Evolutionary conservation across 208 protist genomes (phyloP).

Genomic region (Wallacemonas rigidus): DNA sequence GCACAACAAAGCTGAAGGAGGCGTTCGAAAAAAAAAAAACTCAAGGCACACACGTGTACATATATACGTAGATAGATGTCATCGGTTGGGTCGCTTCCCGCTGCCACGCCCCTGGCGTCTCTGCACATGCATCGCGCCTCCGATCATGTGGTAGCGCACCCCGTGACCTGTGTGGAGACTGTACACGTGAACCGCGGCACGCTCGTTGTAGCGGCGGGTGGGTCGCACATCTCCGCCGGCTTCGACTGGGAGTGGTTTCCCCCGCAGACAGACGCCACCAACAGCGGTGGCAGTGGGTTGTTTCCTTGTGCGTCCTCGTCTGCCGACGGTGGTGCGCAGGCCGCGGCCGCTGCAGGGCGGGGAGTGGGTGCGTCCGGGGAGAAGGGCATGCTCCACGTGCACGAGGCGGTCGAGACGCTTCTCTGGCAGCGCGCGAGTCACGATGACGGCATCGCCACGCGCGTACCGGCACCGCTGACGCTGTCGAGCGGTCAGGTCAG

Average conservation of each 20-base stretch:
- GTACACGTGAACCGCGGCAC: conserved; percentile 21
- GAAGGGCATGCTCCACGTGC: conserved; percentile 6
- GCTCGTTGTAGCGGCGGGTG: conserved; percentile 27
- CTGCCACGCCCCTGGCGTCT: conserved; percentile 11
- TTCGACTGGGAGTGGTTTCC: conserved; percentile 13
- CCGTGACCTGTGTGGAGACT: conserved; percentile 16
- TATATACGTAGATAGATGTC: background rate
- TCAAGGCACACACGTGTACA: background rate
- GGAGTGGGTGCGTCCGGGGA: background rate
- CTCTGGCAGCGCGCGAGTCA: background rate
- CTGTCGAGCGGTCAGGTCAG: conserved; percentile 34
- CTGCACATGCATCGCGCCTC: background rate
- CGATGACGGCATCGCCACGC: background rate
- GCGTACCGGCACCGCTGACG: background rate
- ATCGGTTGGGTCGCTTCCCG: background rate
- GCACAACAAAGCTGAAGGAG: no score
- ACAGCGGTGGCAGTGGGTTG: background rate
- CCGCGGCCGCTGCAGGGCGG: background rate
- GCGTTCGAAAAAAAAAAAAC: background rate
- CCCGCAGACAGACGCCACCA: background rate
- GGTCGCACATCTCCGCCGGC: conserved; percentile 14
- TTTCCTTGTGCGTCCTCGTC: background rate
- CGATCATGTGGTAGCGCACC: conserved; percentile 1
- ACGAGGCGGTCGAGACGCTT: background rate
- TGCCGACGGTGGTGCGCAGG: background rate